Evolutionary conservation across 371 early-diverging fungal genomes (phyloP).

Genomic region (Rhizopus delemar): DNA sequence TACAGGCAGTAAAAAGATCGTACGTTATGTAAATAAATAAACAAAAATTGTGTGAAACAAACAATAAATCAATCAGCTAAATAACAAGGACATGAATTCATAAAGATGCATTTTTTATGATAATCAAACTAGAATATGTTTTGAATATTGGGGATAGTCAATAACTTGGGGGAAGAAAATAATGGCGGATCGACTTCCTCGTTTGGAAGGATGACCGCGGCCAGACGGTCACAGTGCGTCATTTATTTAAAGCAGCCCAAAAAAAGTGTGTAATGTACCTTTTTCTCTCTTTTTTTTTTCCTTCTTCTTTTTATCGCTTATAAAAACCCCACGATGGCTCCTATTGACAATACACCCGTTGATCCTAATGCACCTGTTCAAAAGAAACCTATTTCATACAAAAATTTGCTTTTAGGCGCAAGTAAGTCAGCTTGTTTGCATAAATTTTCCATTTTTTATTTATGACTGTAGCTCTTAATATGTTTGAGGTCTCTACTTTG

Average conservation of each 20-base stretch:
- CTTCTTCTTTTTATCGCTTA: not conserved
- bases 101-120: too few relatives aligned
- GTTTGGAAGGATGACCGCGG: constrained; percentile 1
- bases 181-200: not conserved
- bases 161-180: not conserved
- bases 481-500: constrained; percentile 26
- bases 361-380: constrained; percentile 24
- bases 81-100: too few relatives aligned
- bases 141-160: not conserved
- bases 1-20: too few relatives aligned
- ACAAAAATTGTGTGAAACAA: too few relatives aligned
- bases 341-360: not conserved
- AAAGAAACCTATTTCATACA: constrained; percentile 67
- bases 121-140: too few relatives aligned
- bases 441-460: not conserved
- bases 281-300: not conserved
- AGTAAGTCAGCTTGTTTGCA: not conserved
- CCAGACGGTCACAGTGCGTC: constrained; percentile 3
- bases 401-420: constrained; percentile 43
- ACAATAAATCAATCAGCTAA: too few relatives aligned
- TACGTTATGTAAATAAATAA: too few relatives aligned
- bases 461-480: constrained; percentile 14
- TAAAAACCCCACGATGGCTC: not conserved
- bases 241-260: not conserved
- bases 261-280: not conserved